Evolutionary conservation across 495 filamentous ascomycete genomes (phyloP).

Genomic region (Penicillium lividum): DNA sequence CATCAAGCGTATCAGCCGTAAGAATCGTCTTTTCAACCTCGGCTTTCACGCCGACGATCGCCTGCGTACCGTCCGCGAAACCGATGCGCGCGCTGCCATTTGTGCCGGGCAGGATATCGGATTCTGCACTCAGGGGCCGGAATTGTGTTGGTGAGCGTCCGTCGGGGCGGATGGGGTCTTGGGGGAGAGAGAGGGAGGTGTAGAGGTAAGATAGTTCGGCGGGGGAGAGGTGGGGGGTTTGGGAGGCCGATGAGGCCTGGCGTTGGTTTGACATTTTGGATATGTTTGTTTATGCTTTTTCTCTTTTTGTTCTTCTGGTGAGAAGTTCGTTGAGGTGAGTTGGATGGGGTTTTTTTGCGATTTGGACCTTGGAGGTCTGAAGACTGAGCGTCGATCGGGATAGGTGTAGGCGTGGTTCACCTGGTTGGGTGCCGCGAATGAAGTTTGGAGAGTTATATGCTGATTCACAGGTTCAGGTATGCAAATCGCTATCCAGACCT

Average conservation of each 20-base stretch:
- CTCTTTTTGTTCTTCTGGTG: not conserved
- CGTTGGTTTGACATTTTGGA: conserved; percentile 41
- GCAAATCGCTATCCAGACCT: not conserved
- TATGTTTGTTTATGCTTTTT: not conserved
- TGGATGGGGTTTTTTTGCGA: not conserved
- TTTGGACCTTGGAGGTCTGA: not conserved
- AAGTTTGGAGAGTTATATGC: not conserved
- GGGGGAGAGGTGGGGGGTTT: conserved; percentile 73
- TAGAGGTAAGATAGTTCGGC: conserved; percentile 96
- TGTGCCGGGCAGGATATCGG: conserved; percentile 80
- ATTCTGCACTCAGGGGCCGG: conserved; percentile 86
- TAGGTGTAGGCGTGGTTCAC: not conserved
- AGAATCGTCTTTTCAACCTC: conserved; percentile 75
- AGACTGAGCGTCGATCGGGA: not conserved
- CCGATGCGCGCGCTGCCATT: conserved; percentile 93
- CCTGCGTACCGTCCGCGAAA: conserved; percentile 93
- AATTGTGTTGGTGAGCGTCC: conserved; percentile 81
- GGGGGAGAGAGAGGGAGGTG: conserved; percentile 72
- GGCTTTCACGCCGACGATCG: conserved; percentile 90
- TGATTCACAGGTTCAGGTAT: not conserved
- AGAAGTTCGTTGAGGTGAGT: not conserved
- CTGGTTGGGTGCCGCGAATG: not conserved
- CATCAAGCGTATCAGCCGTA: conserved; percentile 34
- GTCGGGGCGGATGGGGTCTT: conserved; percentile 87
- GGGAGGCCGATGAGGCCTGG: conserved; percentile 48